Evolutionary conservation across 768 basidiomycete species (phyloP).

Genomic region (Leccinum pellstonianum): DNA sequence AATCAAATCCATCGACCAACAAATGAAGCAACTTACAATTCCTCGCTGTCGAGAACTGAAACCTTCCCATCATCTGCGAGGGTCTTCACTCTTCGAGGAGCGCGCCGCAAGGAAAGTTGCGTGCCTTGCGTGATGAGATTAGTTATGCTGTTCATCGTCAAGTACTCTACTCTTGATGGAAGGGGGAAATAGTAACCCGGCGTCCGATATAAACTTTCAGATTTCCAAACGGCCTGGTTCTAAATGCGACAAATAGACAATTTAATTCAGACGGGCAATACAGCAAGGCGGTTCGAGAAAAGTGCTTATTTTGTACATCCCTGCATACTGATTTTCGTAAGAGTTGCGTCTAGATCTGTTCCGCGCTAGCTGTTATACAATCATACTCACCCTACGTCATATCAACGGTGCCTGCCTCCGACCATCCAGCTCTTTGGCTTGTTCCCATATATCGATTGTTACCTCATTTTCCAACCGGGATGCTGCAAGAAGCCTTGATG

Average conservation of each 20-base stretch:
- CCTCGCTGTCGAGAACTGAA: slow-evolving; percentile 31
- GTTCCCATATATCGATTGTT: slow-evolving; percentile 60
- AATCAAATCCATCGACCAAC: neutral
- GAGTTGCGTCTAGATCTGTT: slow-evolving; percentile 1
- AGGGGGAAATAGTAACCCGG: neutral
- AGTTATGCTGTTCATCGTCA: slow-evolving; percentile 15
- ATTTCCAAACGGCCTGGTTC: slow-evolving; percentile 8
- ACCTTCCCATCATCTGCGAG: slow-evolving; percentile 22
- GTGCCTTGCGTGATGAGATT: slow-evolving; percentile 23
- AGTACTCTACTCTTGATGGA: neutral
- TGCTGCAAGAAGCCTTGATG: slow-evolving; percentile 56
- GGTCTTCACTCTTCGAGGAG: slow-evolving; percentile 16
- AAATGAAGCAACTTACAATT: slow-evolving; percentile 30
- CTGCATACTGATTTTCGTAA: neutral
- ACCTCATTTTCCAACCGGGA: slow-evolving; percentile 58
- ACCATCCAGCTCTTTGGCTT: slow-evolving; percentile 58
- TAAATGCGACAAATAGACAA: slow-evolving; percentile 9
- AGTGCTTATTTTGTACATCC: slow-evolving; percentile 2
- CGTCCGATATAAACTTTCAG: neutral
- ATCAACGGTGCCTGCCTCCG: slow-evolving; percentile 33
- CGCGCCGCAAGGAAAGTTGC: slow-evolving; percentile 25
- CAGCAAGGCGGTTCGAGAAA: neutral
- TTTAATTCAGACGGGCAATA: slow-evolving; percentile 12
- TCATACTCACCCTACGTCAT: slow-evolving; percentile 11
- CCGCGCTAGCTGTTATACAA: neutral